Evolutionary conservation across 805 yeast species (phyloP), one percentile per base, ranked within the genome.

Genomic region (Cyberlindnera maritima): DNA sequence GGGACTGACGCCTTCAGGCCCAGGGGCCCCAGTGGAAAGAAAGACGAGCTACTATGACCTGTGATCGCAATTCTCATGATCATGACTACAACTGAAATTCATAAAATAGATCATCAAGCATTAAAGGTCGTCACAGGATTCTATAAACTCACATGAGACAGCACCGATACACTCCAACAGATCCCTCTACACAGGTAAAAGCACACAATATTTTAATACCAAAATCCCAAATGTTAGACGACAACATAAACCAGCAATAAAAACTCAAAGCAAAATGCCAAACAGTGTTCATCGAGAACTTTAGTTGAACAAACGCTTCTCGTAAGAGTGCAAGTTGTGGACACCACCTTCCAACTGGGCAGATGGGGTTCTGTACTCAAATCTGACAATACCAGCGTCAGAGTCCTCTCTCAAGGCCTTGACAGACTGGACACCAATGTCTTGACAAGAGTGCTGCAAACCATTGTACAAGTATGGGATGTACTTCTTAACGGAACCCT

Each of bases 301-400:
- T 44, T 49, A 57, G 53, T 53, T 89, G 79, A 90, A 96, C 67
- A 94, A 77, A 74, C 96, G 89, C 82, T 94, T 94, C 76, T 94
- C 99, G 69, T 88, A 94, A 49, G 97, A 91, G 79, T 89, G 89
- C 72, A 94, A 81, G 66, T 96, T 91, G 73, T 89, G 87, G 54
- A 94, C 92, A 71, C 98, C 98, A 77, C 99, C 99, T 76, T 94
- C 99, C 57, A 90, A 78, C 79, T 94, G 99, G 55, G 99, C 97
- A 64, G 97, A 88, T 42, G 98, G 96, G 59, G 98, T 91, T 82
- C 99, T 89, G 72, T 85, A 83, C 76, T 94, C 99, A 66, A 94
- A 94, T 75, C 99, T 84, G 54, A 90, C 84, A 28, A 71, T 73
- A 58, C 96, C 96, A 47, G 60, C 54, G 61, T 74, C 75, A 52